Conservation (phyloP, 2,329 filamentous ascomycete species). For the Amphichorda felina region DNA sequence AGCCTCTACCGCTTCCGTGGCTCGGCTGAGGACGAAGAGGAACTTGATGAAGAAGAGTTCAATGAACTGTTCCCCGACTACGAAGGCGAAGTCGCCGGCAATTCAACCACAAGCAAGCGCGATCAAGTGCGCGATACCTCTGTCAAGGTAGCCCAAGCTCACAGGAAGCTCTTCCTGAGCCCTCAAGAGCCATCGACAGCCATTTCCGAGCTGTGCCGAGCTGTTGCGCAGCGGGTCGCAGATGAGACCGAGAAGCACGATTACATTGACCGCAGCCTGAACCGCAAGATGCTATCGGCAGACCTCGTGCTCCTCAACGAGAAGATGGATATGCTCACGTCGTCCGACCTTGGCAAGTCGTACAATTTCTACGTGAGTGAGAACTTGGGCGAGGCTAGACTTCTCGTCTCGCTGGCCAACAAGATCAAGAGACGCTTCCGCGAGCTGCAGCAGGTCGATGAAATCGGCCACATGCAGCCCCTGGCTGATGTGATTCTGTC, state of each 20-base stretch:
- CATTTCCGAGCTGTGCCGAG: slow-evolving; percentile 30
- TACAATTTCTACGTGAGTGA: slow-evolving; percentile 89
- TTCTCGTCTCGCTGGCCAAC: slow-evolving; percentile 57
- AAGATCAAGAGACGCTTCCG: slow-evolving; percentile 62
- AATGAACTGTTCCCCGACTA: slow-evolving; percentile 75
- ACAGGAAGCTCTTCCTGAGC: slow-evolving; percentile 40
- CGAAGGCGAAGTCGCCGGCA: slow-evolving; percentile 27
- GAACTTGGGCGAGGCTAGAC: slow-evolving; percentile 65
- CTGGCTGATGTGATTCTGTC: slow-evolving; percentile 66
- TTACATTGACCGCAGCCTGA: slow-evolving; percentile 23
- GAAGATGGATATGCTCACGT: slow-evolving; percentile 32
- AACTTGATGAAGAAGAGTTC: slow-evolving; percentile 62
- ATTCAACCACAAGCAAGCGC: slow-evolving; percentile 14
- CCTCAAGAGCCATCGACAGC: slow-evolving; percentile 10
- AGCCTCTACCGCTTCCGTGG: slow-evolving; percentile 80
- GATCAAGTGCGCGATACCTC: slow-evolving; percentile 42
- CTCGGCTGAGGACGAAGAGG: slow-evolving; percentile 63
- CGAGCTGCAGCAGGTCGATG: slow-evolving; percentile 53
- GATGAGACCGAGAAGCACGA: slow-evolving; percentile 13
- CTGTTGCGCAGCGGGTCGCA: slow-evolving; percentile 25
- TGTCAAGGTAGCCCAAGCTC: slow-evolving; percentile 47
- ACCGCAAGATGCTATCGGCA: slow-evolving; percentile 50
- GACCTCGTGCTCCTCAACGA: slow-evolving; percentile 55
- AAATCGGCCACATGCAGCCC: slow-evolving; percentile 61
- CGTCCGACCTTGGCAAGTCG: slow-evolving; percentile 20